Conservation (phyloP, 441 rosid species). For the Adansonia rubrostipa region DNA sequence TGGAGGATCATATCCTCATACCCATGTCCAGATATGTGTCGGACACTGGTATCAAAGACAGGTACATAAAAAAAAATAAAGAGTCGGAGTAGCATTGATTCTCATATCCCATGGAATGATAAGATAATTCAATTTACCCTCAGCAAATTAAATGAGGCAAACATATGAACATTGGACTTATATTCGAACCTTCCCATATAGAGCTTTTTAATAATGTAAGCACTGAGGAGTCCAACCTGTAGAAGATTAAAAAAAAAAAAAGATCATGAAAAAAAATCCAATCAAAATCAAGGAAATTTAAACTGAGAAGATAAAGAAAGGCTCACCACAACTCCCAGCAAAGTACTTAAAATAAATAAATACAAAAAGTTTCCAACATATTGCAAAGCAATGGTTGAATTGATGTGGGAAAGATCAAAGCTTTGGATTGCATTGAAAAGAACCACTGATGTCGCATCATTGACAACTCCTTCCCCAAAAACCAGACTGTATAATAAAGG, state of each 20-base stretch:
- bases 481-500: constrained; percentile 86
- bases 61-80: too few species aligned
- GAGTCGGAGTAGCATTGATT: neutral
- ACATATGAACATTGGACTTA: constrained; percentile 13
- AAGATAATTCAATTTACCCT: neutral
- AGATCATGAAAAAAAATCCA: neutral
- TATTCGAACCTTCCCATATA: constrained; percentile 74
- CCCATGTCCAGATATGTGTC: too few species aligned
- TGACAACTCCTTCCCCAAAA: constrained; percentile 94
- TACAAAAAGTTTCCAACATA: constrained; percentile 71
- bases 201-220: constrained; percentile 75
- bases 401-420: constrained; percentile 68
- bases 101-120: constrained; percentile 1
- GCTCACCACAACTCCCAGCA: constrained; percentile 70
- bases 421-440: constrained; percentile 87
- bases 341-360: constrained; percentile 75
- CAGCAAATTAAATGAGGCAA: neutral
- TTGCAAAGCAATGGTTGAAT: constrained; percentile 53
- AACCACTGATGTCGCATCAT: constrained; percentile 92
- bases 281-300: constrained; percentile 10
- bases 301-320: constrained; percentile 15
- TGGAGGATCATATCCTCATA: too few species aligned
- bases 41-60: too few species aligned
- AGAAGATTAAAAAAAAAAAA: constrained; percentile 18
- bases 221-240: constrained; percentile 87